Base-by-base conservation (phyloP, 192 early-diverging fungal genomes). In the Neocallimastix lanati region DNA sequence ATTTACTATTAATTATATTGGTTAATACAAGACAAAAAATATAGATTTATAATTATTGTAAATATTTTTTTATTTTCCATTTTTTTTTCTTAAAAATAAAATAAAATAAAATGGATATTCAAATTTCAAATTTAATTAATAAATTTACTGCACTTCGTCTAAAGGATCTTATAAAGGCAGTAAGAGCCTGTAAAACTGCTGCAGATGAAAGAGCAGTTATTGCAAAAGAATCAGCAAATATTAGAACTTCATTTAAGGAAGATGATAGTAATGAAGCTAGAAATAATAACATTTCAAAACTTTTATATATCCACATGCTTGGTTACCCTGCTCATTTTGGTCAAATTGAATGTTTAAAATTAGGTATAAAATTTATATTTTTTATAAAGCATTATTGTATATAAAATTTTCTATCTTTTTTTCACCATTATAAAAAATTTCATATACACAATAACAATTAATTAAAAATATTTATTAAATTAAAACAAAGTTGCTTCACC, bases 311-410 rank as follows among this genome's bases (percentile, higher is more conserved):
- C 80, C 95, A 97, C 82, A 94, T 99, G 94, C 90, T 99, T 27
- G 96, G 98, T 27, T 98, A 97, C 81, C 96, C 96, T 33, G 98
- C 96, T 29, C 98, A 98, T 83, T 99, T 98, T 86, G 98, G 98
- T 28, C 98, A 99, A 87, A 96, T 99, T 76, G 98, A 99, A 84
- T 99, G 98, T 83, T 86, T 99, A 36, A 99, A 99, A 85, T 86
- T 99, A 76, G 89, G 89, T 90, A 81, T 35, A 12, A 29, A 28
- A 14, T 36, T 25, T 29, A 29, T 16, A 27, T 84, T 78, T 35
- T 78, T 78, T n/a, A n/a, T n/a, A n/a, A n/a, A n/a, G n/a, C n/a
- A n/a, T n/a, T n/a, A n/a, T n/a, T n/a, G n/a, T n/a, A n/a, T n/a
- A n/a, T n/a, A n/a, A n/a, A n/a, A n/a, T n/a, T n/a, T n/a, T n/a